Evolutionary conservation across 345 rosid species (phyloP).

Genomic region (Murraya paniculata): DNA sequence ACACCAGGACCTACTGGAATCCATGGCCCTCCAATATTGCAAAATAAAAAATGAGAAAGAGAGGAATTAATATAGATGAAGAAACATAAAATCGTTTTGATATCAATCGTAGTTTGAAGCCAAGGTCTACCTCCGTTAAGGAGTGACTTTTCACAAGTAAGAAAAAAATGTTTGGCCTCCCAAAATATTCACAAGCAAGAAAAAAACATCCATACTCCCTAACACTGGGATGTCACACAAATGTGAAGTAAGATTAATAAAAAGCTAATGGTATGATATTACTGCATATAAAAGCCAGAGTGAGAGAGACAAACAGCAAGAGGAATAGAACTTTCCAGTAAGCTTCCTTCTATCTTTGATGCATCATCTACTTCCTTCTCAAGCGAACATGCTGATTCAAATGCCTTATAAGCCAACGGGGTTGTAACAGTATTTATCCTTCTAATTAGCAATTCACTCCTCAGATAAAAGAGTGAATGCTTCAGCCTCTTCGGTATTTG

Average conservation of each 20-base stretch:
- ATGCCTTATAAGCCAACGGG: slow-evolving; percentile 68
- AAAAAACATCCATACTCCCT: no score
- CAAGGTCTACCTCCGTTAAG: no score
- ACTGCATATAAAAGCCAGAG: no score
- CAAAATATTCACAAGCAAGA: no score
- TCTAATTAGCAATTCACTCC: slow-evolving; percentile 88
- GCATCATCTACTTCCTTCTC: slow-evolving; percentile 72
- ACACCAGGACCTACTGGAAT: slow-evolving; percentile 62
- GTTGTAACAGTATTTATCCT: slow-evolving; percentile 90
- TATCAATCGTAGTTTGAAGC: no score
- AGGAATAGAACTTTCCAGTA: slow-evolving; percentile 63
- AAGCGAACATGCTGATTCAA: slow-evolving; percentile 53
- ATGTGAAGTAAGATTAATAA: no score
- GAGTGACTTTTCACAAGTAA: no score
- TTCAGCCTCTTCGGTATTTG: slow-evolving; percentile 91
- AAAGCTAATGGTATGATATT: no score
- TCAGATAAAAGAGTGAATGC: slow-evolving; percentile 91
- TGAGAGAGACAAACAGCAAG: not conserved
- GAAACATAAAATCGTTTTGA: not conserved
- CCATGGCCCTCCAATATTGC: slow-evolving; percentile 56
- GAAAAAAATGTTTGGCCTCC: no score
- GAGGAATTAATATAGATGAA: not conserved
- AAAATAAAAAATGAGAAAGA: not conserved
- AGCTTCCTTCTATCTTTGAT: slow-evolving; percentile 56
- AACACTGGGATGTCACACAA: no score